A percentile compares a stretch with the other conserved stretches of the same genome.
phyloP scores from a whole-genome alignment of 495 filamentous ascomycete species.

The Aspergillus sclerotioniger region DNA sequence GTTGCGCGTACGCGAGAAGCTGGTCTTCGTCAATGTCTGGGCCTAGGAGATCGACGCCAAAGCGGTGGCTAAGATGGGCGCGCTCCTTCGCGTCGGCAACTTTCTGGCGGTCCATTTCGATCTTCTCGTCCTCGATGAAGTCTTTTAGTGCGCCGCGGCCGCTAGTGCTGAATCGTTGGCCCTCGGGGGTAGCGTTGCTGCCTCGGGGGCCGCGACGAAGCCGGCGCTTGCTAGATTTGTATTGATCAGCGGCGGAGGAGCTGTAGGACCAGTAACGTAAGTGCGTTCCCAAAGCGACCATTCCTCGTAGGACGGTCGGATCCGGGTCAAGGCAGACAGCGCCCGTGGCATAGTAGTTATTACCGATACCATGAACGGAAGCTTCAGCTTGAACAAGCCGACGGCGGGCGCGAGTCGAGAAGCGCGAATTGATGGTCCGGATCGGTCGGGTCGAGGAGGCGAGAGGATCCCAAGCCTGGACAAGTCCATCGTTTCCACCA shows the following conservation, averaged over 20 bases:
- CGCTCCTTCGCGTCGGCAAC: constrained; percentile 59
- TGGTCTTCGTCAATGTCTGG: constrained; percentile 79
- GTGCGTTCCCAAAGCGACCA: constrained; percentile 82
- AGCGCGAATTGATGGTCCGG: constrained; percentile 85
- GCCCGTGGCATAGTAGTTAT: constrained; percentile 79
- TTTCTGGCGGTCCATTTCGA: constrained; percentile 76
- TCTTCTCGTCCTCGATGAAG: constrained; percentile 78
- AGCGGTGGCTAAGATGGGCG: constrained; percentile 67
- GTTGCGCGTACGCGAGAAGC: constrained; percentile 79
- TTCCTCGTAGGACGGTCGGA: constrained; percentile 83
- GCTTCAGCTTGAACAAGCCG: constrained; percentile 70
- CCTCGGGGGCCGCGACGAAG: constrained; percentile 59
- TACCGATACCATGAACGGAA: constrained; percentile 60
- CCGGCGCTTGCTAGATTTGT: constrained; percentile 61
- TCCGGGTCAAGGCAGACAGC: constrained; percentile 88
- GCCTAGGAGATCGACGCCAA: constrained; percentile 76
- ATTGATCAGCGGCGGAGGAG: constrained; percentile 63
- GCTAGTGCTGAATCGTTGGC: constrained; percentile 55
- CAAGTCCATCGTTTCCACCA: constrained; percentile 91
- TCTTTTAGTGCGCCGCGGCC: constrained; percentile 65
- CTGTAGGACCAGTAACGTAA: constrained; percentile 94
- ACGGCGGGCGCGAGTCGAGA: constrained; percentile 75
- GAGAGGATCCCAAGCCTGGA: constrained; percentile 95
- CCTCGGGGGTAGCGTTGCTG: constrained; percentile 52
- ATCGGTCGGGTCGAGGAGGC: constrained; percentile 77